Percentiles rank a stretch among this genome's conserved stretches.
These are phyloP conservation scores for Suillus luteus DNA, from an alignment of 768 basidiomycete genomes.

Conservation along the genomic window DNA sequence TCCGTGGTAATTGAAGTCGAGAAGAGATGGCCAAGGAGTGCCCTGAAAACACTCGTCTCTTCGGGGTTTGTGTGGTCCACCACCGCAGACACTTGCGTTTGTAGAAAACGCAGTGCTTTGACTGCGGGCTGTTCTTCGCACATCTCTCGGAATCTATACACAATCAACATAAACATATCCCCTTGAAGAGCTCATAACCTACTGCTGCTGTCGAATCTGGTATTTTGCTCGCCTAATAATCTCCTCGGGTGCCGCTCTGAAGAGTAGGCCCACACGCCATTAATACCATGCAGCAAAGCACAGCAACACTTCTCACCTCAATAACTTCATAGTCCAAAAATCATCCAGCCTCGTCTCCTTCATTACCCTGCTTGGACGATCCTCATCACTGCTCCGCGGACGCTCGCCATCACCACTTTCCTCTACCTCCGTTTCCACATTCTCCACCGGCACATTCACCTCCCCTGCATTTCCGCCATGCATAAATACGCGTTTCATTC, in stretches of 20 bases:
- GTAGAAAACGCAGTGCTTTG: conserved; percentile 71
- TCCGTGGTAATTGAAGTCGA: conserved; percentile 30
- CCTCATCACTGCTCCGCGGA: conserved; percentile 3
- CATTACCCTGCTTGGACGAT: conserved; percentile 12
- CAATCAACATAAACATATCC: neutral
- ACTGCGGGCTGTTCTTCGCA: conserved; percentile 60
- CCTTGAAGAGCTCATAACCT: conserved; percentile 25
- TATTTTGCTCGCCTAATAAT: conserved; percentile 65
- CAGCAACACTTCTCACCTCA: conserved; percentile 47
- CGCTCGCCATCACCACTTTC: conserved; percentile 17
- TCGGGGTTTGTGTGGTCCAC: conserved; percentile 67
- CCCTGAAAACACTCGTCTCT: conserved; percentile 64
- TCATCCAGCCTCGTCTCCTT: conserved; percentile 64
- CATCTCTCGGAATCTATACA: conserved; percentile 76
- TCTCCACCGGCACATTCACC: conserved; percentile 20
- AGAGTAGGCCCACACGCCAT: neutral
- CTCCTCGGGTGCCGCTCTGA: conserved; percentile 62
- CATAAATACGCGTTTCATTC: conserved; percentile 57
- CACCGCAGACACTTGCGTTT: conserved; percentile 65
- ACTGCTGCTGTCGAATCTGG: conserved; percentile 74
- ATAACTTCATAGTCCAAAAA: conserved; percentile 74
- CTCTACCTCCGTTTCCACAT: conserved; percentile 29
- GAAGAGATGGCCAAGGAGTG: conserved; percentile 66
- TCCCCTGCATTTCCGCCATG: conserved; percentile 78
- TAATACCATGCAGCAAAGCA: neutral